phyloP scores from a whole-genome alignment of 768 basidiomycete genomes.

The Tephrocybe sp. region DNA sequence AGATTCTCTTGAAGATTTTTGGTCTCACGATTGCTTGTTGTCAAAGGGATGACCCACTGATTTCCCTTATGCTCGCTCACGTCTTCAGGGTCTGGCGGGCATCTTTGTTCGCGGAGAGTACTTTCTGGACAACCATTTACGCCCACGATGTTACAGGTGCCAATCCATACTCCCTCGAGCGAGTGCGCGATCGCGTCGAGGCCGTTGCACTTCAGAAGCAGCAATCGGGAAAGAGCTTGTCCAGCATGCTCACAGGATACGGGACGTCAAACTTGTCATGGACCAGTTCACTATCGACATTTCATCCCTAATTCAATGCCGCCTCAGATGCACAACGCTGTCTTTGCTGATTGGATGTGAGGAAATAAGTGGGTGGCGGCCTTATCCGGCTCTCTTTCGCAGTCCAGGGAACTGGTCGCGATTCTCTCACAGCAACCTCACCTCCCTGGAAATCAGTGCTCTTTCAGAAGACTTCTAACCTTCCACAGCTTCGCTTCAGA shows the following conservation, averaged over 20 bases:
- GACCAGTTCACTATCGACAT: constrained; percentile 8
- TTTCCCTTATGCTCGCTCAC: background rate
- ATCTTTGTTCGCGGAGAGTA: too few relatives aligned
- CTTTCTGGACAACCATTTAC: too few relatives aligned
- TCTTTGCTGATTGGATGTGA: too few relatives aligned
- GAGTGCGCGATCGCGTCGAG: too few relatives aligned
- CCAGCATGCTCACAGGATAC: constrained; percentile 1
- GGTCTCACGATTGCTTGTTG: background rate
- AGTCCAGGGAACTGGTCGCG: constrained; percentile 8
- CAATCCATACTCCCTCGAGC: too few relatives aligned
- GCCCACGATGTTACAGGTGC: too few relatives aligned
- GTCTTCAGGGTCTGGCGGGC: constrained; percentile 7
- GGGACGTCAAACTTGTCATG: background rate
- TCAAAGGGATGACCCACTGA: background rate
- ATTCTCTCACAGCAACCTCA: constrained; percentile 6
- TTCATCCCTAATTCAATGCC: too few relatives aligned
- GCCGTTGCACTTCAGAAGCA: too few relatives aligned
- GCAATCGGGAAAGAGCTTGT: background rate
- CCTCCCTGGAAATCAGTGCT: constrained; percentile 2
- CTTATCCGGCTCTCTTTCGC: too few relatives aligned
- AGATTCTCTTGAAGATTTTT: constrained; percentile 5
- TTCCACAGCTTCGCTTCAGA: background rate
- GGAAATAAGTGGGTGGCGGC: too few relatives aligned
- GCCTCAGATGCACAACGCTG: too few relatives aligned
- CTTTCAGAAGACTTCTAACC: background rate